Base-by-base conservation (phyloP, 176 grass and related monocot genomes). In the Musa troglodytarum region DNA sequence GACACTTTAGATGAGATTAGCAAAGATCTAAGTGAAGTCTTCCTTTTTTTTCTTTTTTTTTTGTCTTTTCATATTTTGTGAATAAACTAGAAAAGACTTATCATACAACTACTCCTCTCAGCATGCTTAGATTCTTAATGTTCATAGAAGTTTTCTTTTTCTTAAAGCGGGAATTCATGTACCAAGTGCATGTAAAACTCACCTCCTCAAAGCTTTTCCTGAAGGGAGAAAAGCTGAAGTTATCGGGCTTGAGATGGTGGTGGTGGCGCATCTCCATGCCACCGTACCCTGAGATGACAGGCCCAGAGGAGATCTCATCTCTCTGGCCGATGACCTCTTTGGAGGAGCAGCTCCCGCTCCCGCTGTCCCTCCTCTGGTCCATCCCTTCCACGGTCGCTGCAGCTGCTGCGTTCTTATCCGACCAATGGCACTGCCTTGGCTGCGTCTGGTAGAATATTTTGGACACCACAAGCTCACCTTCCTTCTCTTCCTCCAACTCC, bases 401-500 rank as follows among this genome's bases (percentile, higher is more conserved):
- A 0, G 87, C 67, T 8, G 66, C 82, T 1, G 65, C 78, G 10
- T 81, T 82, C 62, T 84, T 88, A 5, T 85, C 77, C 20, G 90
- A 85, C 87, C 90, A 90, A 76, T 83, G 88, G 81, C 88, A 95
- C 85, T 99, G 96, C 76, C 96, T 82, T 3, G 96, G 96, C 14
- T 95, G 91, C 21, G 96, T 99, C 88, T 99, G 96, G 84, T 95
- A 99, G 80, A 99, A 99, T 68, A 99, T 92, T 81, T 99, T 99
- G 29, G 88, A 99, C 52, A 99, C 96, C 50, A 99, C 91, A 0
- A 99, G 83, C 81, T 99, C 96, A 22, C 96, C 96, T 21, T 99
- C 96, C 78, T 95, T 99, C 87, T 99, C 96, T 56, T 99, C 96
- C 71, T 99, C 96, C 50, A 89, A 81, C 78, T 94, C 91, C 13